These are phyloP conservation scores for Alternaria gansuensis DNA, from an alignment of 2,329 filamentous ascomycete species.

Conservation along the genomic window DNA sequence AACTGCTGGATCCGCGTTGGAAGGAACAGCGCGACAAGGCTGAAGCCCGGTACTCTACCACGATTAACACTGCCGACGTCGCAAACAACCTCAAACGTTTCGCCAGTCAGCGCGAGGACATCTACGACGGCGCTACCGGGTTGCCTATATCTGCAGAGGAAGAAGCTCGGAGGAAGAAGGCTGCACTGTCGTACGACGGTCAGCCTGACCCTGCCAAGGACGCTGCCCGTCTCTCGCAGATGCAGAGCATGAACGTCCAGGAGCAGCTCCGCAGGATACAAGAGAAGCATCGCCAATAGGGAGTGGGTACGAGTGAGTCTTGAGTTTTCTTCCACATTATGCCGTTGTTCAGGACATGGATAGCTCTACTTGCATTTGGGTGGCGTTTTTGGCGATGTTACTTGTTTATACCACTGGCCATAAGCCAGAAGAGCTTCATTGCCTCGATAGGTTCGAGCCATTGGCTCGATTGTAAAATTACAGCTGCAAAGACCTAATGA, in stretches of 20 bases:
- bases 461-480: slow-evolving; percentile 2
- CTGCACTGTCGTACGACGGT: slow-evolving; percentile 73
- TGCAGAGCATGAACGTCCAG: slow-evolving; percentile 72
- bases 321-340: slow-evolving; percentile 9
- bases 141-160: slow-evolving; percentile 75
- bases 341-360: not conserved
- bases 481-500: not conserved
- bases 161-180: slow-evolving; percentile 77
- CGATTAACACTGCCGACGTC: slow-evolving; percentile 86
- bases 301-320: slow-evolving; percentile 2
- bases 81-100: slow-evolving; percentile 96
- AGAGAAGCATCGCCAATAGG: slow-evolving; percentile 58
- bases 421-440: not conserved
- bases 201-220: slow-evolving; percentile 67
- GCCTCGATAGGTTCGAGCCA: not conserved
- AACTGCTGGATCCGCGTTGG: slow-evolving; percentile 92
- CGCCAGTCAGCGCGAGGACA: slow-evolving; percentile 84
- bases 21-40: slow-evolving; percentile 94
- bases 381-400: slow-evolving; percentile 17
- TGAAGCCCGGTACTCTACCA: slow-evolving; percentile 82
- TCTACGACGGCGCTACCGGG: slow-evolving; percentile 80
- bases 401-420: slow-evolving; percentile 11
- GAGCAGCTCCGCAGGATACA: slow-evolving; percentile 81
- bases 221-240: slow-evolving; percentile 61
- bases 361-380: slow-evolving; percentile 20